Evolutionary conservation across 352 stramenopile species (phyloP).

Genomic region (Phytophthora podocarpi): DNA sequence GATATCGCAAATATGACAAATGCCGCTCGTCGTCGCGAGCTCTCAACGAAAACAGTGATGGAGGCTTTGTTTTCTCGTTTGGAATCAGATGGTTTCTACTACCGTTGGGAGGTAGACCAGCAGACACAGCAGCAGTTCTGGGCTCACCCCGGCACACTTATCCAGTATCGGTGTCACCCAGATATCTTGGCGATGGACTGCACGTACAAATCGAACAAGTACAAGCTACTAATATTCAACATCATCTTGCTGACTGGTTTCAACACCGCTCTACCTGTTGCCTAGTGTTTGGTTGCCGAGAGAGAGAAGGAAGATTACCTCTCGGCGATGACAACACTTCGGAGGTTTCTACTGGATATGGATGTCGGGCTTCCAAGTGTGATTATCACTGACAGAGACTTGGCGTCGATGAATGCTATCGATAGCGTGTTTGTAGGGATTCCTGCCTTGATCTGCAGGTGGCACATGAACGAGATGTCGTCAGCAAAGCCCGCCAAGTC

Average conservation of each 20-base stretch:
- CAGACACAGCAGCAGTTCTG: not conserved
- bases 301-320: not conserved
- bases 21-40: not conserved
- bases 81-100: slow-evolving; percentile 6
- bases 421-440: not conserved
- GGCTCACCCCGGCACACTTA: not conserved
- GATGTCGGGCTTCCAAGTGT: too few relatives aligned
- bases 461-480: slow-evolving; percentile 12
- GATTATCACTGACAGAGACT: slow-evolving; percentile 5
- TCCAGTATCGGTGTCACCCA: not conserved
- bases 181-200: slow-evolving; percentile 2
- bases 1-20: slow-evolving; percentile 4
- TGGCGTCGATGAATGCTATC: slow-evolving; percentile 13
- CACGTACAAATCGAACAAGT: slow-evolving; percentile 18
- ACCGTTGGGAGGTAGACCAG: not conserved
- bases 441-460: not conserved
- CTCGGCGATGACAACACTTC: slow-evolving; percentile 2
- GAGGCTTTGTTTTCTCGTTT: not conserved
- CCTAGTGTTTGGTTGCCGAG: slow-evolving; percentile 6
- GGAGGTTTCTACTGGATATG: not conserved
- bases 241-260: slow-evolving; percentile 7
- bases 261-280: slow-evolving; percentile 13
- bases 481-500: not conserved
- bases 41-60: not conserved
- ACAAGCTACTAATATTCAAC: slow-evolving; percentile 13